Evolutionary conservation across 768 basidiomycete species (phyloP), one percentile per base, ranked within the genome.

Genomic region (Mycena polygramma): DNA sequence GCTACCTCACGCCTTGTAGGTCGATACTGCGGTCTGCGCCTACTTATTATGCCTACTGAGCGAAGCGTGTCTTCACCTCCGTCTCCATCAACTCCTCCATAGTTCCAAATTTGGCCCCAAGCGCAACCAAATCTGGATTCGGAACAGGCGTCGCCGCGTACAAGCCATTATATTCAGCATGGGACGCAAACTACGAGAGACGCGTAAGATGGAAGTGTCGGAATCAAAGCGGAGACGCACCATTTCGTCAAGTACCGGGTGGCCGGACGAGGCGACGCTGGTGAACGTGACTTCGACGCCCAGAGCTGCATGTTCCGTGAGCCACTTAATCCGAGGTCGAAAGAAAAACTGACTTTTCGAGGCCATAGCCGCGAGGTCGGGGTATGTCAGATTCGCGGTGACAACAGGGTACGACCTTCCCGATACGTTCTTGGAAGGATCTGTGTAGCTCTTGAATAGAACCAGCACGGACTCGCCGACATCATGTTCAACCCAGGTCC

Each of bases 301-400:
- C 17, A 66, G 45, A 6, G 20, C 64, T 66, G 22, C 63, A 35
- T 70, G 79, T 76, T 30, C 75, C 79, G 55, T 46, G 17, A 59
- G 19, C 11, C 4, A 26, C 26, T 22, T 5, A 43, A 35, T 59
- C 24, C 22, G 20, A 48, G n/a, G 26, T n/a, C n/a, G 52, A 19
- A 19, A 20, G 9, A 6, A 7, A 10, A 13, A 2, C 45, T 17
- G 20, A 57, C 55, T 11, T 17, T 57, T 57, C 5, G n/a, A 39
- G 6, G 15, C 41, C n/a, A 41, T 11, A 3, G 37, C 55, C 6
- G 55, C 61, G 26, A 69, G 46, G 10, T 69, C 60, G 9, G 60
- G 10, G 55, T 57, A 57, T 2, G 61, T 11, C 10, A 69, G 39
- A 20, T 41, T 30, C 4, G 45, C 68, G 30, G 43, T 69, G 15